Percentiles rank a stretch among this genome's conserved stretches.
These are phyloP conservation scores for Neurospora sp. DNA, from an alignment of 495 filamentous ascomycete species.

Conservation along the genomic window DNA sequence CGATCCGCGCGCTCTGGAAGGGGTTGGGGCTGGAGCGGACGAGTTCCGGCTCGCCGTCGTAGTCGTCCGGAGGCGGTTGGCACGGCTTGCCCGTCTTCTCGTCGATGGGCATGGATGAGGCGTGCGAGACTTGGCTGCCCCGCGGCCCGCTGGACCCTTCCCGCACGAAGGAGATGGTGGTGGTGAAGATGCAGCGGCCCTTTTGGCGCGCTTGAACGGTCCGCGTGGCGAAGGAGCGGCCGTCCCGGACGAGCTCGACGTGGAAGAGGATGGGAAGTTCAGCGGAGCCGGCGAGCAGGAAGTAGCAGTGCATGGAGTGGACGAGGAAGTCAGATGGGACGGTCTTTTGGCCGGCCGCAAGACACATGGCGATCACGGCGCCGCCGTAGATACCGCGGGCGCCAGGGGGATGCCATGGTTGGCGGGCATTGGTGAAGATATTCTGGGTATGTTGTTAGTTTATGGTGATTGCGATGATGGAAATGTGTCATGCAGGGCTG, in stretches of 20 bases:
- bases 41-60: conserved; percentile 26
- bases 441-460: conserved; percentile 38
- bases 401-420: conserved; percentile 81
- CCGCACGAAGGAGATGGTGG: conserved; percentile 78
- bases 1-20: conserved; percentile 47
- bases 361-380: conserved; percentile 82
- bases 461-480: background rate
- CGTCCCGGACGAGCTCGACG: conserved; percentile 85
- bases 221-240: conserved; percentile 83
- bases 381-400: conserved; percentile 92
- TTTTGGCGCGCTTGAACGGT: conserved; percentile 89
- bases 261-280: conserved; percentile 81
- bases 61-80: conserved; percentile 28
- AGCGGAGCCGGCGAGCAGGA: conserved; percentile 80
- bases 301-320: conserved; percentile 98
- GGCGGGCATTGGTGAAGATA: conserved; percentile 86
- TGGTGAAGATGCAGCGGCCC: conserved; percentile 89
- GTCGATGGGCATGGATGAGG: conserved; percentile 44
- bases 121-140: conserved; percentile 50
- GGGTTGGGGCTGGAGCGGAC: conserved; percentile 30
- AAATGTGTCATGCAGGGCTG: background rate
- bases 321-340: conserved; percentile 69
- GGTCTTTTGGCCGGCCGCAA: conserved; percentile 80
- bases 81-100: conserved; percentile 16
- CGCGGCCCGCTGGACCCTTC: conserved; percentile 51